Evolutionary conservation across 352 stramenopile genomes (phyloP).

Genomic region (Globisporangium paroecandrum): DNA sequence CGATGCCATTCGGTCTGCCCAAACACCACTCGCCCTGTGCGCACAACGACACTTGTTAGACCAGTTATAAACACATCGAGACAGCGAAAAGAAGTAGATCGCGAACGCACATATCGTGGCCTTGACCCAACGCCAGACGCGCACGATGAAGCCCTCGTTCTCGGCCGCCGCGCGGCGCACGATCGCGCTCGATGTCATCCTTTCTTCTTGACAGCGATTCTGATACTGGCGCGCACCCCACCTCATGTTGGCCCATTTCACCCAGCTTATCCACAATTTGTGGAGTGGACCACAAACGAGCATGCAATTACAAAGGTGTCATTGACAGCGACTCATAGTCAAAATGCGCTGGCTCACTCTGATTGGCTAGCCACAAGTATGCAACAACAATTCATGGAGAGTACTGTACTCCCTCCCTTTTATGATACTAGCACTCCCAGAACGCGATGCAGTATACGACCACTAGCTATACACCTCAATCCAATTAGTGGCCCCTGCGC

Average conservation of each 20-base stretch:
- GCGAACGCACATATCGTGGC: constrained; percentile 24
- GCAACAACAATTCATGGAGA: background rate
- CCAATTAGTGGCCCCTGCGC: background rate
- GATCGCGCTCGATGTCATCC: constrained; percentile 49
- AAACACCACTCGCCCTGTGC: constrained; percentile 51
- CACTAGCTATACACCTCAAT: background rate
- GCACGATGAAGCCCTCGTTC: constrained; percentile 50
- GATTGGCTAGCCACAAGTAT: background rate
- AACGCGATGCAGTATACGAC: no score
- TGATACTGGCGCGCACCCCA: background rate
- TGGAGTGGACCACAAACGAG: background rate
- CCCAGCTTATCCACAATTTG: background rate
- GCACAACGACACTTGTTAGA: background rate
- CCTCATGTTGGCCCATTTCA: background rate
- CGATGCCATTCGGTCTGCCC: constrained; percentile 72
- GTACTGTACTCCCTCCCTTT: no score
- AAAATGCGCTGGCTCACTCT: constrained; percentile 4
- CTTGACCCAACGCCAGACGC: constrained; percentile 73
- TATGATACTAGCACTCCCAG: no score
- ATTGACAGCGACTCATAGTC: background rate
- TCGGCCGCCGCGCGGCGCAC: constrained; percentile 58
- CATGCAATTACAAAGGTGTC: background rate
- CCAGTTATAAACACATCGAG: background rate
- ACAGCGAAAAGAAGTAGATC: constrained; percentile 9
- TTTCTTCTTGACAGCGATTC: background rate